phyloP scores from a whole-genome alignment of 495 filamentous ascomycete species.

The Haplographium delicatum region DNA sequence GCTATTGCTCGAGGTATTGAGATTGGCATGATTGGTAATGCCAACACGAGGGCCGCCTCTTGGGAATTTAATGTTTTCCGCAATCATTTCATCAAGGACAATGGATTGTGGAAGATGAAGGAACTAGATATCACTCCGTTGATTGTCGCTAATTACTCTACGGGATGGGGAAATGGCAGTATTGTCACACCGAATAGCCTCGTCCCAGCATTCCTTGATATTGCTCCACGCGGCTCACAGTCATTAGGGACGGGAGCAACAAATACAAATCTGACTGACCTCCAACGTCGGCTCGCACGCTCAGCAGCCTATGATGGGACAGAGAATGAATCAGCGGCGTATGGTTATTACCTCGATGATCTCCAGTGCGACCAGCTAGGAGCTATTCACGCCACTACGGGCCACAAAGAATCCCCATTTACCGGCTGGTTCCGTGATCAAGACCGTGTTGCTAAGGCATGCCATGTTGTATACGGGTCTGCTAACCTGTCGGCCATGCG shows the following conservation, averaged over 20 bases:
- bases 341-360: slow-evolving; percentile 2
- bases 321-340: neutral
- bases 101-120: neutral
- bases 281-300: neutral
- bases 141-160: neutral
- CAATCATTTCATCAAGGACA: neutral
- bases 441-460: neutral
- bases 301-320: neutral
- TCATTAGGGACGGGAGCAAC: too few species aligned
- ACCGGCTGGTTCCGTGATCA: neutral
- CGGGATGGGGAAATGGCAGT: neutral
- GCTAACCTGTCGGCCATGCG: neutral
- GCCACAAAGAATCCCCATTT: slow-evolving; percentile 1
- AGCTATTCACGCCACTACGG: neutral
- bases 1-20: neutral
- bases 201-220: neutral
- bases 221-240: neutral
- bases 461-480: neutral
- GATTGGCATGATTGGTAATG: slow-evolving; percentile 3
- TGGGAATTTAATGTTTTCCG: neutral
- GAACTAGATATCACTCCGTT: slow-evolving; percentile 1
- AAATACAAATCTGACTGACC: neutral
- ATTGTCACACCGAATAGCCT: neutral
- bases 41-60: neutral
- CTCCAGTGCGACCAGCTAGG: neutral